phyloP scores from a whole-genome alignment of 1,284 basidiomycete genomes.

The Phlebopus sp. region DNA sequence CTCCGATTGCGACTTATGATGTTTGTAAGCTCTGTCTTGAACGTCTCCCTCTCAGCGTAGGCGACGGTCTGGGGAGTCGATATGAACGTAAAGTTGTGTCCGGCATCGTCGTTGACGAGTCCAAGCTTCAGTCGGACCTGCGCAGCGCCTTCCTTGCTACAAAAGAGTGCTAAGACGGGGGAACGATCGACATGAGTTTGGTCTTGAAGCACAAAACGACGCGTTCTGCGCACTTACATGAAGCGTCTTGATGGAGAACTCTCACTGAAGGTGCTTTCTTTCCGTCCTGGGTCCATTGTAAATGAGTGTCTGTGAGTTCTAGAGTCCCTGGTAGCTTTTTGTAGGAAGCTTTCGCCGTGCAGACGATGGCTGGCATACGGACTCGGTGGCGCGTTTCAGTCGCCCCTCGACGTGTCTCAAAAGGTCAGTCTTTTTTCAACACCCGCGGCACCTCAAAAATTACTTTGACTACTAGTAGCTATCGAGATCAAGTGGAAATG shows the following conservation, averaged over 20 bases:
- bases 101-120: constrained; percentile 59
- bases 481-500: not conserved
- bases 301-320: constrained; percentile 61
- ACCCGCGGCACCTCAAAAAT: constrained; percentile 7
- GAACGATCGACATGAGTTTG: too few species aligned
- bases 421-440: not conserved
- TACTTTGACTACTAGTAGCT: not conserved
- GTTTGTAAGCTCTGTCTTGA: constrained; percentile 72
- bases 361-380: constrained; percentile 48
- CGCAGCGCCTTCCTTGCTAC: constrained; percentile 75
- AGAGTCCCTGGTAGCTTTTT: constrained; percentile 75
- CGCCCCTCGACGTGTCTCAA: constrained; percentile 14
- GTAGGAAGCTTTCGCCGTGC: constrained; percentile 73
- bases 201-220: too few species aligned
- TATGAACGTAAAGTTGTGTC: constrained; percentile 79
- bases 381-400: constrained; percentile 18
- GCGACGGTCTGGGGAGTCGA: constrained; percentile 54
- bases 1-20: constrained; percentile 71
- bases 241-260: constrained; percentile 56
- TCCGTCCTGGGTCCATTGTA: constrained; percentile 74
- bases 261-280: constrained; percentile 58
- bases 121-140: constrained; percentile 75
- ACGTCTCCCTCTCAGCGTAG: constrained; percentile 67
- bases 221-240: constrained; percentile 50
- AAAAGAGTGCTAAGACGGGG: constrained; percentile 61